Evolutionary conservation across 805 yeast species (phyloP).

Genomic region (Isabelozyma rhagii): DNA sequence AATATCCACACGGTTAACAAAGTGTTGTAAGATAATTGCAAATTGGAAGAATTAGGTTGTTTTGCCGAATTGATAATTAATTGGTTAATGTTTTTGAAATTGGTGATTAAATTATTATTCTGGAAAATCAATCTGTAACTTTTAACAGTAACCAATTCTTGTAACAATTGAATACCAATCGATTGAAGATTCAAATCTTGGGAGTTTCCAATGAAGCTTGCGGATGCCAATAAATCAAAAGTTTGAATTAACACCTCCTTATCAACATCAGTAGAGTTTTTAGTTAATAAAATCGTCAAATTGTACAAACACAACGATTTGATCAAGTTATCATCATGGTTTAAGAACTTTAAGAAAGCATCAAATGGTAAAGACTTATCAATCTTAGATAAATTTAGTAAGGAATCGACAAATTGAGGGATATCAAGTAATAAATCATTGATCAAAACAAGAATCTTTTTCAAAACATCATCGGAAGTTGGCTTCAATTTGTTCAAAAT

Average conservation of each 20-base stretch:
- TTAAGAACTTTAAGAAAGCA: conserved; percentile 52
- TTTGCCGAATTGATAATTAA: conserved; percentile 28
- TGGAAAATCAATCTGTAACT: conserved; percentile 50
- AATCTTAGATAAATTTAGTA: conserved; percentile 40
- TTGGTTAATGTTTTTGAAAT: conserved; percentile 30
- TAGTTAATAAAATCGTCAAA: conserved; percentile 45
- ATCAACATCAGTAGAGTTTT: conserved; percentile 18
- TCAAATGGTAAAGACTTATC: conserved; percentile 49
- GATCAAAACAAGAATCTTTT: conserved; percentile 59
- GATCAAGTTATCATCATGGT: conserved; percentile 53
- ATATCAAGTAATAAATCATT: conserved; percentile 52
- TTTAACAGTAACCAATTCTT: conserved; percentile 55
- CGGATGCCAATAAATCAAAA: conserved; percentile 34
- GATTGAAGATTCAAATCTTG: conserved; percentile 51
- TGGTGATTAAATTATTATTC: conserved; percentile 27
- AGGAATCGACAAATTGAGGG: conserved; percentile 33
- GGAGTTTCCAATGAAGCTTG: conserved; percentile 23
- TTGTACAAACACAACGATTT: conserved; percentile 55
- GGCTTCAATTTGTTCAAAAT: conserved; percentile 47
- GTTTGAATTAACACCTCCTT: conserved; percentile 37
- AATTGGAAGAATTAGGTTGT: conserved; percentile 42
- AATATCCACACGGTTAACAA: conserved; percentile 81
- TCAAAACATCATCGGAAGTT: conserved; percentile 57
- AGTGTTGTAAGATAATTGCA: conserved; percentile 82
- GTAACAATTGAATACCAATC: conserved; percentile 59